These are phyloP conservation scores for Bidens hawaiensis DNA, from an alignment of 140 eudicot genomes.

Conservation along the genomic window DNA sequence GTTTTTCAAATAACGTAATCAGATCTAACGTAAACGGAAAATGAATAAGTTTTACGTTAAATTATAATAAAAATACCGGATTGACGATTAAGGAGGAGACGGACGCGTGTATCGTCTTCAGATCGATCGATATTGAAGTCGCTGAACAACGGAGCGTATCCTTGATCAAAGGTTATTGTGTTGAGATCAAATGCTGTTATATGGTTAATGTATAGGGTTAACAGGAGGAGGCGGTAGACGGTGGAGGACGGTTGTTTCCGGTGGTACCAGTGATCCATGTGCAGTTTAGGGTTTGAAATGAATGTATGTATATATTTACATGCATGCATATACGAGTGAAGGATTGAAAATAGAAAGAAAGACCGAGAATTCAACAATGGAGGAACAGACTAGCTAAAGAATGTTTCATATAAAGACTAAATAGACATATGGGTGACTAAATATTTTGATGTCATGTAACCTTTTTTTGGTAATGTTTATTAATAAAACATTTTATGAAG, in stretches of 20 bases:
- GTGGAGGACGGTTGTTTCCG: conserved; percentile 14
- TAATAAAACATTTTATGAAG: neutral
- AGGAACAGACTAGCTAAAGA: neutral
- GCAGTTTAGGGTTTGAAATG: too few relatives aligned
- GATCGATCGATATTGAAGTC: conserved; percentile 76
- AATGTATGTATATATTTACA: too few relatives aligned
- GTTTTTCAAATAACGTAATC: neutral
- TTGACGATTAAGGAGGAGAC: conserved; percentile 81
- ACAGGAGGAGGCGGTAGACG: conserved; percentile 11
- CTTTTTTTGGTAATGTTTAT: neutral
- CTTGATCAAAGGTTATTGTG: conserved; percentile 55
- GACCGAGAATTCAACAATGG: conserved; percentile 17
- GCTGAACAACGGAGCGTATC: conserved; percentile 83
- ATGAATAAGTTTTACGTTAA: neutral
- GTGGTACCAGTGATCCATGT: conserved; percentile 5
- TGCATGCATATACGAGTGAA: neutral
- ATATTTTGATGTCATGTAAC: neutral
- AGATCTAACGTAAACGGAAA: neutral
- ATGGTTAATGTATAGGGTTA: conserved; percentile 19
- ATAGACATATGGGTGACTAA: neutral
- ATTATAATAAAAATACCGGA: conserved; percentile 40
- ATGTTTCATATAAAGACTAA: conserved; percentile 5
- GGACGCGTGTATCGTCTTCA: conserved; percentile 50
- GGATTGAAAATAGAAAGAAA: conserved; percentile 20
- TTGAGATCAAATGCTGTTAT: conserved; percentile 52